phyloP scores from a whole-genome alignment of 2,329 filamentous ascomycete species.

The Xylariaceae sp. region DNA sequence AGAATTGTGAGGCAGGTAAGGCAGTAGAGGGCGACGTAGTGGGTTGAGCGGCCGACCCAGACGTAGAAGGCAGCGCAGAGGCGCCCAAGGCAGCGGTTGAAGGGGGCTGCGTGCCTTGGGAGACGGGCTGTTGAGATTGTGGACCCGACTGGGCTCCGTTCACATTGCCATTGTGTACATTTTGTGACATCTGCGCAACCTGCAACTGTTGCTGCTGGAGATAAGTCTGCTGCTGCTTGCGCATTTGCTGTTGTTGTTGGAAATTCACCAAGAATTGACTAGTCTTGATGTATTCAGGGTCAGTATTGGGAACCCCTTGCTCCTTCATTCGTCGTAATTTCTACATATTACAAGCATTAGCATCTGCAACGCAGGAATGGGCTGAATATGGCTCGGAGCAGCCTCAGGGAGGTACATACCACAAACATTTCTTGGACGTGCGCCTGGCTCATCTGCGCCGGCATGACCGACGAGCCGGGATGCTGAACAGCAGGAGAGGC shows the following conservation, averaged over 20 bases:
- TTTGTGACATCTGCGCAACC: constrained; percentile 53
- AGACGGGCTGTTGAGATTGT: constrained; percentile 40
- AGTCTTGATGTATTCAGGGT: constrained; percentile 86
- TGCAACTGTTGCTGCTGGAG: constrained; percentile 49
- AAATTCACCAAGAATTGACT: constrained; percentile 75
- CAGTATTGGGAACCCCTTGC: constrained; percentile 75
- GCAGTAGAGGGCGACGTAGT: constrained; percentile 38
- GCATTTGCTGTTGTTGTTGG: constrained; percentile 65
- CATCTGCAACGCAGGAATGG: constrained; percentile 2
- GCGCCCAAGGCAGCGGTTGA: constrained; percentile 41
- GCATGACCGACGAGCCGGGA: constrained; percentile 61
- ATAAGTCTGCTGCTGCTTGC: constrained; percentile 60
- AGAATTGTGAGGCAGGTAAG: constrained; percentile 60
- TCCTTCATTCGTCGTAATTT: constrained; percentile 90
- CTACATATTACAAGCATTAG: constrained; percentile 53
- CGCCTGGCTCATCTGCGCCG: constrained; percentile 71
- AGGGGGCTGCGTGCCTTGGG: constrained; percentile 41
- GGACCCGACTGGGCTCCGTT: constrained; percentile 53
- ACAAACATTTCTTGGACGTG: constrained; percentile 75
- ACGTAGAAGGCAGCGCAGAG: constrained; percentile 43
- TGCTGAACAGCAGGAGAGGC: constrained; percentile 69
- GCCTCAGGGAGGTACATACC: constrained; percentile 43
- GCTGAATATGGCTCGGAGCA: constrained; percentile 9
- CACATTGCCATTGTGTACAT: constrained; percentile 55
- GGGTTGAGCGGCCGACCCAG: constrained; percentile 34